phyloP scores from a whole-genome alignment of 2,329 filamentous ascomycete species.

The Cercospora zeae-maydis region DNA sequence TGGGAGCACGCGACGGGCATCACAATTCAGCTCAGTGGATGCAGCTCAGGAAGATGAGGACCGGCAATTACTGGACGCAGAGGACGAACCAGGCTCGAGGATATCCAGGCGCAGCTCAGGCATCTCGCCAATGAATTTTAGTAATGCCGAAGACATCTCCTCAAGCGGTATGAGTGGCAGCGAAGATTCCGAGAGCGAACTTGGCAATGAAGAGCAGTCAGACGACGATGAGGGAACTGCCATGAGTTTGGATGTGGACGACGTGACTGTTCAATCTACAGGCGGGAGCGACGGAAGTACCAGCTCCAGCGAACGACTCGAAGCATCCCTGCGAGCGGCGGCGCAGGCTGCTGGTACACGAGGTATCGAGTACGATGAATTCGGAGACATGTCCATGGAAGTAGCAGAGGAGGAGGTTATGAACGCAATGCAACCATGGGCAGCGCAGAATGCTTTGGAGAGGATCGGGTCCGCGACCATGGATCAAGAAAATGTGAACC shows the following conservation, averaged over 20 bases:
- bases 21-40: constrained; percentile 51
- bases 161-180: constrained; percentile 71
- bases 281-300: constrained; percentile 48
- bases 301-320: constrained; percentile 68
- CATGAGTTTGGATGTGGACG: constrained; percentile 68
- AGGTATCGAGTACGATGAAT: constrained; percentile 57
- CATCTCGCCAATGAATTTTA: constrained; percentile 61
- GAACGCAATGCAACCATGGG: constrained; percentile 70
- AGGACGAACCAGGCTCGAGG: constrained; percentile 64
- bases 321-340: constrained; percentile 73
- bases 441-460: constrained; percentile 49
- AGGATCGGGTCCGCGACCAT: constrained; percentile 27
- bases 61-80: constrained; percentile 45
- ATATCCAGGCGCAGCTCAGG: constrained; percentile 62
- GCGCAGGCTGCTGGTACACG: constrained; percentile 71
- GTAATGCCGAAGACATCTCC: constrained; percentile 61
- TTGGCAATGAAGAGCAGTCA: constrained; percentile 51
- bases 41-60: constrained; percentile 56
- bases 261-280: constrained; percentile 44
- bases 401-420: constrained; percentile 65
- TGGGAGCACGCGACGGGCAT: constrained; percentile 71
- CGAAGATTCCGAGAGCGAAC: constrained; percentile 43
- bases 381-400: constrained; percentile 53
- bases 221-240: constrained; percentile 70
- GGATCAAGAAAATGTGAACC: constrained; percentile 51